Conservation (phyloP, 140 eudicot genomes). For the Ambrosia hybrid region DNA sequence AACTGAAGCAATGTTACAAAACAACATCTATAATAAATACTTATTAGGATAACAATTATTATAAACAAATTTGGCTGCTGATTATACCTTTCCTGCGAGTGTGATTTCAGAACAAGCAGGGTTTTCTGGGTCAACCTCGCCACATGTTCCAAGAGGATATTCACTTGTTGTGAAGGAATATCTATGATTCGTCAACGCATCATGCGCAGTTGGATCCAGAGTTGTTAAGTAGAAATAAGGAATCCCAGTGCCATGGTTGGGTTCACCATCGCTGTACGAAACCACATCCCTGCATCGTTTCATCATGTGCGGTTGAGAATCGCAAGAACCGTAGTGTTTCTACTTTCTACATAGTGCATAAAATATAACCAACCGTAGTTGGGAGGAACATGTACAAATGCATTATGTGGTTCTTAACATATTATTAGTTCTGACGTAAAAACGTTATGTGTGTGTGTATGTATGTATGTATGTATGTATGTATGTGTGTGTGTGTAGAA, state of each 20-base stretch:
- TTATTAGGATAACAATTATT: not conserved
- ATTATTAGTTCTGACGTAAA: not conserved
- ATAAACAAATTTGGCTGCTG: no score
- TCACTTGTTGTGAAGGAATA: constrained; percentile 81
- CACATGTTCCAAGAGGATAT: constrained; percentile 75
- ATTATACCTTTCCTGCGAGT: constrained; percentile 78
- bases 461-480: no score
- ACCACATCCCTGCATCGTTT: constrained; percentile 74
- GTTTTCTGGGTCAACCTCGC: constrained; percentile 78
- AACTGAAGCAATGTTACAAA: constrained; percentile 41
- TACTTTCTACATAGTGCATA: not conserved
- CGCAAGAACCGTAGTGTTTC: not conserved
- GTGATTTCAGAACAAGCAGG: constrained; percentile 88
- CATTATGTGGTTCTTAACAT: not conserved
- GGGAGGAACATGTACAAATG: not conserved
- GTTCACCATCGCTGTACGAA: constrained; percentile 87
- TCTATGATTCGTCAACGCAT: constrained; percentile 77
- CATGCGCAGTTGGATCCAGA: constrained; percentile 79
- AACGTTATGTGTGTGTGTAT: no score
- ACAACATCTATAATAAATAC: not conserved
- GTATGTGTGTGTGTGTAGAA: no score
- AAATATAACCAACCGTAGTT: not conserved
- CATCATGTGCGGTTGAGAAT: not conserved
- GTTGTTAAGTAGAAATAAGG: constrained; percentile 86
- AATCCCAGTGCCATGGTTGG: constrained; percentile 70